Percentiles rank a stretch among this genome's conserved stretches.
Conservation (phyloP, 129 eudicot species). For the Escallonia herrerae region DNA sequence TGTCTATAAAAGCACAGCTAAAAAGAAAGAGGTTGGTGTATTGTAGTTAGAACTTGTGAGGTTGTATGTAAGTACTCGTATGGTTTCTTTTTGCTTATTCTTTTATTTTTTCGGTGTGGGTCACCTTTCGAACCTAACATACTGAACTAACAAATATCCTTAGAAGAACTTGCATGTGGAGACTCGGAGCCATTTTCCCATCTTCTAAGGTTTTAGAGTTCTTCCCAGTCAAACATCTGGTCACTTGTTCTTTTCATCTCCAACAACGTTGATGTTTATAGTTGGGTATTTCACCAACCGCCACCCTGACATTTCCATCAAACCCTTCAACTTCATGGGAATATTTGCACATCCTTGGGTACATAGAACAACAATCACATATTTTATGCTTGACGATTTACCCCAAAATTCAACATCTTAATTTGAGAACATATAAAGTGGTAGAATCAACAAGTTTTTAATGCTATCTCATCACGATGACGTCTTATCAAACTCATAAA, state of each 20-base stretch:
- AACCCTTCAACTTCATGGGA: too few species aligned
- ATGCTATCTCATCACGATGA: too few species aligned
- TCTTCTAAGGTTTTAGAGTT: too few species aligned
- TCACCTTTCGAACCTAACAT: constrained; percentile 68
- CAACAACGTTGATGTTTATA: background rate
- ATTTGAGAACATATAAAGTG: too few species aligned
- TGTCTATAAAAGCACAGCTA: background rate
- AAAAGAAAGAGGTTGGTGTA: constrained; percentile 44
- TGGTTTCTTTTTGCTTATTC: too few species aligned
- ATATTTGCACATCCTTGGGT: too few species aligned
- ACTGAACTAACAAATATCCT: constrained; percentile 16
- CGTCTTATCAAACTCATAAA: too few species aligned
- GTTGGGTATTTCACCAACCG: background rate
- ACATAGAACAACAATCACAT: too few species aligned
- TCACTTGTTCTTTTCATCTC: background rate
- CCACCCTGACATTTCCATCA: too few species aligned
- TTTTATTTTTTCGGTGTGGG: constrained; percentile 33
- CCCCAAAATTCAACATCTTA: too few species aligned
- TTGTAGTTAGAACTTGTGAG: constrained; percentile 57
- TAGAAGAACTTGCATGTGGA: constrained; percentile 3
- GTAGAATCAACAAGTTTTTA: too few species aligned
- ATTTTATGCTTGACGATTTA: too few species aligned
- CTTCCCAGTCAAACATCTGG: constrained; percentile 4
- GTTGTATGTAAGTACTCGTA: constrained; percentile 20
- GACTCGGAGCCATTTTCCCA: background rate